phyloP scores from a whole-genome alignment of 1,284 basidiomycete genomes.

The Moesziomyces parantarcticus region DNA sequence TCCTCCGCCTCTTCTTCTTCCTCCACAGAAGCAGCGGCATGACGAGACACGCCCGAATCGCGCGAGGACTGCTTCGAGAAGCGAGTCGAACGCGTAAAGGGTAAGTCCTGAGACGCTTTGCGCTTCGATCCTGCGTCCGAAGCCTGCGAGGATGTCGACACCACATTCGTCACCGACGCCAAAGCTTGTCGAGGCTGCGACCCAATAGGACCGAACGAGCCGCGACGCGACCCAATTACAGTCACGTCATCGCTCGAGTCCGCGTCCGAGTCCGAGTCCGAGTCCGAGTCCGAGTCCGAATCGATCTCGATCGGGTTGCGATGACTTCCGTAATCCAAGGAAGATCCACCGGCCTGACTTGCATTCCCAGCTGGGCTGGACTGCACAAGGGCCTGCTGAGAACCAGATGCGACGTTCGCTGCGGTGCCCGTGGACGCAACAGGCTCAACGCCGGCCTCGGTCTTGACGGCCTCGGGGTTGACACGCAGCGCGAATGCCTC shows the following conservation, averaged over 20 bases:
- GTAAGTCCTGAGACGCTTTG: not conserved
- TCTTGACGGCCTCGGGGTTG: not conserved
- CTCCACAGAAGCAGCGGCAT: not conserved
- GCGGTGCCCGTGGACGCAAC: not conserved
- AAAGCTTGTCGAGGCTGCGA: too few species aligned
- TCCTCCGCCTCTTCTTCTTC: conserved; percentile 15
- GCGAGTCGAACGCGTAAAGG: too few species aligned
- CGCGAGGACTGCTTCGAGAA: too few species aligned
- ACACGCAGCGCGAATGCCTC: conserved; percentile 6
- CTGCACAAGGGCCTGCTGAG: too few species aligned
- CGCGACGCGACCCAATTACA: not conserved
- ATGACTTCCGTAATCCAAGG: too few species aligned
- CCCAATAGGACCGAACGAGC: too few species aligned
- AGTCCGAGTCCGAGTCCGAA: not conserved
- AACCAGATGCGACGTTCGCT: too few species aligned
- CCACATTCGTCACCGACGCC: too few species aligned
- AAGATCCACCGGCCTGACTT: too few species aligned
- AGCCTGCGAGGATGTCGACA: too few species aligned
- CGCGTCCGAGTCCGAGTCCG: too few species aligned
- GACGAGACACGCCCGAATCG: not conserved
- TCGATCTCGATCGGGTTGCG: not conserved
- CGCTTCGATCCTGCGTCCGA: not conserved
- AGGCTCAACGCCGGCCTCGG: not conserved
- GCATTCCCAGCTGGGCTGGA: too few species aligned
- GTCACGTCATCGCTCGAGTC: not conserved